A percentile compares a stretch with the other conserved stretches of the same genome.
These are phyloP conservation scores for Cokeromyces recurvatus DNA, from an alignment of 371 early-diverging fungal species.

Conservation along the genomic window DNA sequence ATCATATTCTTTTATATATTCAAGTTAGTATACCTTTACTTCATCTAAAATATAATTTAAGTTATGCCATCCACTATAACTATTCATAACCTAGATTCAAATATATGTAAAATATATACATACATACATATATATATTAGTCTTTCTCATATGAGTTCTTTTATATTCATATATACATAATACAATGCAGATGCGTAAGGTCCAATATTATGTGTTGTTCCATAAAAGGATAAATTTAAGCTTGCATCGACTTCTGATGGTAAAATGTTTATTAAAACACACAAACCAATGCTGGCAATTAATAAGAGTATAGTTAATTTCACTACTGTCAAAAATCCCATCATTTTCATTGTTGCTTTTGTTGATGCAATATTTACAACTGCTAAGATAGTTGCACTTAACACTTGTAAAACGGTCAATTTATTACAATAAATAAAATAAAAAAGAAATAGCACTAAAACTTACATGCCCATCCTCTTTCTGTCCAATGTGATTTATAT, in stretches of 20 bases:
- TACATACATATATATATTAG: too few species aligned
- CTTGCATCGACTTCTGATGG: constrained; percentile 26
- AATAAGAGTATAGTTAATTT: constrained; percentile 26
- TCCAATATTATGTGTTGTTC: constrained; percentile 23
- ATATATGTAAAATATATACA: too few species aligned
- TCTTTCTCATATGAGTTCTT: too few species aligned
- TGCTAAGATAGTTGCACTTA: constrained; percentile 25
- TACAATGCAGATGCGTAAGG: constrained; percentile 43
- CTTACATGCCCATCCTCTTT: constrained; percentile 39
- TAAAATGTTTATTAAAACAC: constrained; percentile 15
- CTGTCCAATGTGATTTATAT: constrained; percentile 25
- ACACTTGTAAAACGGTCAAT: constrained; percentile 9
- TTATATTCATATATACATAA: too few species aligned
- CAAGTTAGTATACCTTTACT: constrained; percentile 37
- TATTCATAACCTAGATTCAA: constrained; percentile 40
- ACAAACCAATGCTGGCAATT: constrained; percentile 23
- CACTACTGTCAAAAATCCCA: constrained; percentile 23
- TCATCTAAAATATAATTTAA: constrained; percentile 36
- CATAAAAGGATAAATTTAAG: constrained; percentile 30
- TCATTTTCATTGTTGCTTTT: constrained; percentile 25
- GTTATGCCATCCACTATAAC: constrained; percentile 42
- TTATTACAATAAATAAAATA: neutral
- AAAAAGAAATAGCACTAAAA: neutral
- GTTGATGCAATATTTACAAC: constrained; percentile 25
- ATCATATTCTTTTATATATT: too few species aligned